A percentile compares a stretch with the other conserved stretches of the same genome.
Conservation (phyloP, 306 rosid species). For the Citrullus colocynthis region DNA sequence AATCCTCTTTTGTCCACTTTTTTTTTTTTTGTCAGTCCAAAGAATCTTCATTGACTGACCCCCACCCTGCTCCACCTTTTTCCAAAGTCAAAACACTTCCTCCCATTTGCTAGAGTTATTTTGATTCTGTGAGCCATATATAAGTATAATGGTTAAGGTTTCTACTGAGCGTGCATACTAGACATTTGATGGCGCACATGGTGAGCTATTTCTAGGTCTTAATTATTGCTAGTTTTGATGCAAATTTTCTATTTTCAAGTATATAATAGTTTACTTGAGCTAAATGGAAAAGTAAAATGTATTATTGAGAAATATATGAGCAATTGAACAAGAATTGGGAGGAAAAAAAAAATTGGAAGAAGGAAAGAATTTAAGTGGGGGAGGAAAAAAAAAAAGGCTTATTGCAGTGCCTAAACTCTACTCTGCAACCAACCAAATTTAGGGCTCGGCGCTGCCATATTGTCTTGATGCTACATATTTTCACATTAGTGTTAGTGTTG, state of each 20-base stretch:
- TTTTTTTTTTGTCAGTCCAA: not conserved
- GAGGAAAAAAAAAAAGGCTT: no score
- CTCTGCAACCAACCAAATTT: not conserved
- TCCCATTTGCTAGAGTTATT: not conserved
- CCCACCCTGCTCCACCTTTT: not conserved
- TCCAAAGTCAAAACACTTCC: not conserved
- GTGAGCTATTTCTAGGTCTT: not conserved
- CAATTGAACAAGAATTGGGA: no score
- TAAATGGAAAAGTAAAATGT: no score
- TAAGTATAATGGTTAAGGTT: not conserved
- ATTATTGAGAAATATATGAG: no score
- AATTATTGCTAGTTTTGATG: no score
- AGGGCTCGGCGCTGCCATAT: no score
- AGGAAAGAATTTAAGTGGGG: no score
- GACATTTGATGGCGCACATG: no score
- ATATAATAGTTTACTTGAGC: no score
- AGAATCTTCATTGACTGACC: not conserved
- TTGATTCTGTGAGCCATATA: not conserved
- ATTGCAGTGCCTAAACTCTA: no score
- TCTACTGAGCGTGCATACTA: not conserved
- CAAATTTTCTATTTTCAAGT: no score
- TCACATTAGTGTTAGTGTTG: not conserved
- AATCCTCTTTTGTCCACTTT: not conserved
- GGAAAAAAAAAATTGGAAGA: no score
- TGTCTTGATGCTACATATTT: not conserved